These are phyloP conservation scores for Glomus cerebriforme DNA, from an alignment of 192 early-diverging fungal species.

Conservation along the genomic window DNA sequence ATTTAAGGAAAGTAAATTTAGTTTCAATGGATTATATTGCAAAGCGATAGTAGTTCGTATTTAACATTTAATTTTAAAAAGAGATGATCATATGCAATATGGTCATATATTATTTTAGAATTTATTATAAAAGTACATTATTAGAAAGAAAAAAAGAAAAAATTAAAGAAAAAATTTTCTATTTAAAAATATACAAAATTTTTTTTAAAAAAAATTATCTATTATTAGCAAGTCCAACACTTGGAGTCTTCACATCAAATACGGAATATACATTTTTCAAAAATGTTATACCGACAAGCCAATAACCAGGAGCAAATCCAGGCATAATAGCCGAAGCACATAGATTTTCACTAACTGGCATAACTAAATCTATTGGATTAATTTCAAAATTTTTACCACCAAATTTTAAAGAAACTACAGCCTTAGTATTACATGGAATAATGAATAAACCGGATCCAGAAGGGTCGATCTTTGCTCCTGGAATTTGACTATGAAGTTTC, in stretches of 20 bases:
- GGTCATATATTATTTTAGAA: too few relatives aligned
- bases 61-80: too few relatives aligned
- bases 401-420: background rate
- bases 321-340: background rate
- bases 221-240: background rate
- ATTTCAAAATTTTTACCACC: background rate
- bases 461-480: constrained; percentile 39
- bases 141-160: too few relatives aligned
- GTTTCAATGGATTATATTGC: too few relatives aligned
- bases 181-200: too few relatives aligned
- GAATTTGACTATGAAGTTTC: constrained; percentile 46
- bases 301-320: constrained; percentile 27
- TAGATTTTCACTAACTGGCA: background rate
- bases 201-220: too few relatives aligned
- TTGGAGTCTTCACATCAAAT: constrained; percentile 35
- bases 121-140: too few relatives aligned
- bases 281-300: constrained; percentile 52
- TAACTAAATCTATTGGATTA: background rate
- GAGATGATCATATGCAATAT: too few relatives aligned
- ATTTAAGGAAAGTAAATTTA: too few relatives aligned
- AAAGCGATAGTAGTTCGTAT: too few relatives aligned
- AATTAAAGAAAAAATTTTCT: too few relatives aligned
- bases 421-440: background rate
- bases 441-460: background rate
- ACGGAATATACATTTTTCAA: constrained; percentile 54